Percentiles rank a stretch among this genome's conserved stretches.
Conservation (phyloP, 495 filamentous ascomycete genomes). For the Podospora fimiseda region DNA sequence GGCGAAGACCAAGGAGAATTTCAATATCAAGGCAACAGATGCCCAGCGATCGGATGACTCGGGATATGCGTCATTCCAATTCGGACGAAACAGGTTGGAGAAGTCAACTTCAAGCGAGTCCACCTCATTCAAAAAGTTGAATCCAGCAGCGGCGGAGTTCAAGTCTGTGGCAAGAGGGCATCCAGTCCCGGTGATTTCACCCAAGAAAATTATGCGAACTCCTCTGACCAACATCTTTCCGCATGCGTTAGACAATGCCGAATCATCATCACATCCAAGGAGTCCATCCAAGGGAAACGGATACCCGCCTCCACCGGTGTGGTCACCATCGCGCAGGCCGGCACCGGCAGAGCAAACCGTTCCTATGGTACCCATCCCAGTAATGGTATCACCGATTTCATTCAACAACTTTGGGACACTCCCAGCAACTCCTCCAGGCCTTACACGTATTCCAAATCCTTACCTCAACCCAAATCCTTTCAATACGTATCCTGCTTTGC, state of each 20-base stretch:
- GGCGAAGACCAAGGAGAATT: conserved; percentile 17
- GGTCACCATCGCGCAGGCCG: neutral
- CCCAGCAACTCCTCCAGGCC: neutral
- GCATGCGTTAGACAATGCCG: neutral
- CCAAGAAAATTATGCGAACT: conserved; percentile 18
- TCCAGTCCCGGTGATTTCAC: conserved; percentile 3
- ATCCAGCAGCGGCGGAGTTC: conserved; percentile 28
- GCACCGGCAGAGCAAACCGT: neutral
- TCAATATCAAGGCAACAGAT: neutral
- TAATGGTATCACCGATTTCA: neutral
- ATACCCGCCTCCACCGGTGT: neutral
- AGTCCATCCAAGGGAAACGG: neutral
- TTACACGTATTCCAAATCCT: neutral
- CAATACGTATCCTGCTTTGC: neutral
- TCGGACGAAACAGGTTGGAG: too few relatives aligned
- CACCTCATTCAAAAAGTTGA: conserved; percentile 15
- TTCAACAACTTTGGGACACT: neutral
- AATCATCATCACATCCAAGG: neutral
- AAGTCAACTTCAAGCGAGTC: neutral
- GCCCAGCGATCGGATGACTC: conserved; percentile 13
- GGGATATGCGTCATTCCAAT: conserved; percentile 10
- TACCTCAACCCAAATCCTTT: neutral
- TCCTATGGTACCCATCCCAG: neutral
- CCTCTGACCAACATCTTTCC: conserved; percentile 22
- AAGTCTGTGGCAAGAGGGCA: conserved; percentile 7